Percentiles rank a stretch among this genome's conserved stretches.
These are phyloP conservation scores for Clitoria ternatea DNA, from an alignment of 306 rosid species.

Conservation along the genomic window DNA sequence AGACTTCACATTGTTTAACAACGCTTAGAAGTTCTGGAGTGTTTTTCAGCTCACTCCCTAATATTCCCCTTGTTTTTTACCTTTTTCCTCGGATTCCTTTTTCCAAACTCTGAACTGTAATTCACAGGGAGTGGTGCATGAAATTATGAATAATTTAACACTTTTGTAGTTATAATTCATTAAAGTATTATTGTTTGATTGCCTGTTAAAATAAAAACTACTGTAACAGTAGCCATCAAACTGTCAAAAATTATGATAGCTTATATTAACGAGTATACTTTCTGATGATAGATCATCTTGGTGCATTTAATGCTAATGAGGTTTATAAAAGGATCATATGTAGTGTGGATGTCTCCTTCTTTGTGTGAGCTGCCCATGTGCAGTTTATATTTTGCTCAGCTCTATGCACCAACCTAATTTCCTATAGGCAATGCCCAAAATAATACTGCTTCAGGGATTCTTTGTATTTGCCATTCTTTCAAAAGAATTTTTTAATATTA, in stretches of 20 bases:
- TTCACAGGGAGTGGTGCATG: conserved; percentile 8
- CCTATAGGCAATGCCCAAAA: no score
- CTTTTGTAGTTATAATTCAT: not conserved
- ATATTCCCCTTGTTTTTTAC: not conserved
- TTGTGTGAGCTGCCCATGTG: no score
- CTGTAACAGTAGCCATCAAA: no score
- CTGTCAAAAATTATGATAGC: not conserved
- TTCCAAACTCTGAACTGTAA: not conserved
- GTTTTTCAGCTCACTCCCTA: not conserved
- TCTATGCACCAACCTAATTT: no score
- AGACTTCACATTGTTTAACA: not conserved
- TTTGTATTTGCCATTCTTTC: no score
- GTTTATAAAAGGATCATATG: no score
- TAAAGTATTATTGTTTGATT: not conserved
- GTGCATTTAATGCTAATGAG: no score
- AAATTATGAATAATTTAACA: not conserved
- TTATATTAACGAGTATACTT: not conserved
- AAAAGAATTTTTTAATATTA: no score
- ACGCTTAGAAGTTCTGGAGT: not conserved
- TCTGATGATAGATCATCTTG: not conserved
- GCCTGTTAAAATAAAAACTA: not conserved
- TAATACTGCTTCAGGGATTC: no score
- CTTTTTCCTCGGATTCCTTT: no score
- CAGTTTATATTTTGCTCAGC: no score
- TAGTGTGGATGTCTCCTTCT: no score